Percentiles rank a stretch among this genome's conserved stretches.
phyloP scores from a whole-genome alignment of 352 stramenopile species.

The Pythium dissotocum region DNA sequence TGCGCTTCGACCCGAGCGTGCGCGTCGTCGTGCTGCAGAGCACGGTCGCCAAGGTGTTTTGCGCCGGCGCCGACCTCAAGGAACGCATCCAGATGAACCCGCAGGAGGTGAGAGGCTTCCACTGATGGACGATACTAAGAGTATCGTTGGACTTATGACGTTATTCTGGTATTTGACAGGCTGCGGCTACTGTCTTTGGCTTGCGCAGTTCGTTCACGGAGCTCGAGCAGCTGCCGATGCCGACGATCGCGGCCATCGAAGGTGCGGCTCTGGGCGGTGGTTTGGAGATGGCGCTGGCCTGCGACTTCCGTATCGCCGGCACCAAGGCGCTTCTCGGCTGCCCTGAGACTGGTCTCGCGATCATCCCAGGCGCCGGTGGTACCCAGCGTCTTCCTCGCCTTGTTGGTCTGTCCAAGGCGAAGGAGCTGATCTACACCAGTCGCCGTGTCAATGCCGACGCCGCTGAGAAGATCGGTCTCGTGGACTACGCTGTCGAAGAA shows the following conservation, averaged over 20 bases:
- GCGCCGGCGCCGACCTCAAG: slow-evolving; percentile 89
- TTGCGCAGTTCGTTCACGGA: slow-evolving; percentile 83
- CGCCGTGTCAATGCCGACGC: slow-evolving; percentile 72
- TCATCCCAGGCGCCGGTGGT: slow-evolving; percentile 92
- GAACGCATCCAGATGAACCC: slow-evolving; percentile 88
- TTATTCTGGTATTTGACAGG: slow-evolving; percentile 26
- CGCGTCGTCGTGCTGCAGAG: slow-evolving; percentile 82
- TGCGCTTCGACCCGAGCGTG: slow-evolving; percentile 36
- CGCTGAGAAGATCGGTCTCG: slow-evolving; percentile 85
- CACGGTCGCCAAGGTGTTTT: slow-evolving; percentile 84
- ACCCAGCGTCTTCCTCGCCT: slow-evolving; percentile 92
- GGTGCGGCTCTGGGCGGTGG: slow-evolving; percentile 90
- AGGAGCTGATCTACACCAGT: slow-evolving; percentile 94
- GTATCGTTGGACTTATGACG: no score
- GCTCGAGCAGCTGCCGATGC: slow-evolving; percentile 88
- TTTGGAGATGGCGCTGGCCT: slow-evolving; percentile 91
- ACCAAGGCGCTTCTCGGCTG: slow-evolving; percentile 86
- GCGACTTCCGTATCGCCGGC: slow-evolving; percentile 91
- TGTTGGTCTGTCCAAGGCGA: slow-evolving; percentile 91
- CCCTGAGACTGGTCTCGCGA: slow-evolving; percentile 92
- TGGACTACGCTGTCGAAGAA: slow-evolving; percentile 85
- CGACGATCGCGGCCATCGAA: slow-evolving; percentile 92
- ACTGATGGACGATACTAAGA: no score
- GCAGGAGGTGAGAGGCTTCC: slow-evolving; percentile 79
- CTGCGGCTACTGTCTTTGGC: slow-evolving; percentile 65